These are phyloP conservation scores for Colletotrichum truncatum DNA, from an alignment of 2,329 filamentous ascomycete genomes.

Conservation along the genomic window DNA sequence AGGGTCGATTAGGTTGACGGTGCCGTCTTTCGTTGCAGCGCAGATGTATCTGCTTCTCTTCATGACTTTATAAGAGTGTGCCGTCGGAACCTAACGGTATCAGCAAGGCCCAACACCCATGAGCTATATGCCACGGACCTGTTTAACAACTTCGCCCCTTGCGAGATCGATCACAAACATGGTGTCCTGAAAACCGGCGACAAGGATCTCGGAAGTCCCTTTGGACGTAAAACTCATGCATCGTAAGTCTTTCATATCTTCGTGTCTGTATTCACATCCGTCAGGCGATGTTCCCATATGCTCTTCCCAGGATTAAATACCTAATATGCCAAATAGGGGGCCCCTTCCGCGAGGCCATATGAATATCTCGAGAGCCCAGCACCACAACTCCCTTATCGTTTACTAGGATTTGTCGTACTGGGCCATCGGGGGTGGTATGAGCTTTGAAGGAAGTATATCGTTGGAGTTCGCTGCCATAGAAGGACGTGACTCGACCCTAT, in stretches of 20 bases:
- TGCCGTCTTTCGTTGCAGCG: conserved; percentile 84
- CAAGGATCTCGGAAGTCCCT: conserved; percentile 82
- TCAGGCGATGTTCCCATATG: conserved; percentile 14
- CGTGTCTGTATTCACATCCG: conserved; percentile 55
- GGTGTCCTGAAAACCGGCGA: conserved; percentile 84
- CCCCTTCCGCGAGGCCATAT: conserved; percentile 87
- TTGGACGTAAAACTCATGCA: conserved; percentile 97
- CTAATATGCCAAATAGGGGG: conserved; percentile 88
- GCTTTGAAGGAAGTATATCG: conserved; percentile 91
- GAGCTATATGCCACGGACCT: conserved; percentile 50
- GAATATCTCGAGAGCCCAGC: conserved; percentile 83
- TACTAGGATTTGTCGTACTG: conserved; percentile 88
- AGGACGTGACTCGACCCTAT: conserved; percentile 88
- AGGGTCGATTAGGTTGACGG: conserved; percentile 87
- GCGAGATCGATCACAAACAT: conserved; percentile 82
- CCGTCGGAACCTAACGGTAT: conserved; percentile 68
- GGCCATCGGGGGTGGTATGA: conserved; percentile 76
- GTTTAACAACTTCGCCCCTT: conserved; percentile 77
- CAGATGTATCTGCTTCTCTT: conserved; percentile 91
- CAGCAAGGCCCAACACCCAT: conserved; percentile 33
- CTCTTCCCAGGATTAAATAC: conserved; percentile 52
- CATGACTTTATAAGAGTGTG: conserved; percentile 89
- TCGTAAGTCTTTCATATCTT: conserved; percentile 84
- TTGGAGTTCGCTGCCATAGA: conserved; percentile 85
- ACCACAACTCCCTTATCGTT: conserved; percentile 91